Evolutionary conservation across 1,284 basidiomycete genomes (phyloP).

Genomic region (Cutaneotrichosporon sp.): DNA sequence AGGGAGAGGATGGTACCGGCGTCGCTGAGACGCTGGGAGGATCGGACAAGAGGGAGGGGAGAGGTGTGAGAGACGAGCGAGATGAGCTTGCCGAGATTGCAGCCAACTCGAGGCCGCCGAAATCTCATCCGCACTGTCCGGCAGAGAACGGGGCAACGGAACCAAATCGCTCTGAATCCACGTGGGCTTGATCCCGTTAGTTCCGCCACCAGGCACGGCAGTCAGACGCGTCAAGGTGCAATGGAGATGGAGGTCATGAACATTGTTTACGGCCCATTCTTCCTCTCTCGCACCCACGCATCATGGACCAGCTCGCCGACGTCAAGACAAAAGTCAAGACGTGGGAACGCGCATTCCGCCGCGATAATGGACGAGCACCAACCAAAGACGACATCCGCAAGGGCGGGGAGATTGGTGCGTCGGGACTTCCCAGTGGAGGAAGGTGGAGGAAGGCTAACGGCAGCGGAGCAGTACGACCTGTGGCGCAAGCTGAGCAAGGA

Average conservation of each 20-base stretch:
- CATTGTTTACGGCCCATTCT: neutral
- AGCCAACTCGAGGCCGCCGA: neutral
- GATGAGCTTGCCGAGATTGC: neutral
- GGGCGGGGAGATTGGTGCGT: constrained; percentile 66
- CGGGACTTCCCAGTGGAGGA: neutral
- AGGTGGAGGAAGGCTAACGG: neutral
- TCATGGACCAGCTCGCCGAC: constrained; percentile 46
- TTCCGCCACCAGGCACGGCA: neutral
- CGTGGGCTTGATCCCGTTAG: neutral
- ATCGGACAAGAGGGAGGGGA: neutral
- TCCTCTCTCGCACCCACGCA: neutral
- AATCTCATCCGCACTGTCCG: neutral
- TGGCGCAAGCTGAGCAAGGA: constrained; percentile 75
- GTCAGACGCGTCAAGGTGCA: neutral
- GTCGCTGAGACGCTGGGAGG: neutral
- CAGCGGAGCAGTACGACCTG: constrained; percentile 76
- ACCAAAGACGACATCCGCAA: constrained; percentile 75
- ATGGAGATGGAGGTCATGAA: neutral
- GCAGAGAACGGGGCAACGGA: too few relatives aligned
- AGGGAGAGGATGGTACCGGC: neutral
- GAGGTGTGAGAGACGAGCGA: neutral
- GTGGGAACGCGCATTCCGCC: constrained; percentile 77
- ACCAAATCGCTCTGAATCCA: neutral
- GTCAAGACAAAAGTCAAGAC: constrained; percentile 74
- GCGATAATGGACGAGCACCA: constrained; percentile 64